phyloP scores from a whole-genome alignment of 164 flowering plant species.

The Umbellularia californica region DNA sequence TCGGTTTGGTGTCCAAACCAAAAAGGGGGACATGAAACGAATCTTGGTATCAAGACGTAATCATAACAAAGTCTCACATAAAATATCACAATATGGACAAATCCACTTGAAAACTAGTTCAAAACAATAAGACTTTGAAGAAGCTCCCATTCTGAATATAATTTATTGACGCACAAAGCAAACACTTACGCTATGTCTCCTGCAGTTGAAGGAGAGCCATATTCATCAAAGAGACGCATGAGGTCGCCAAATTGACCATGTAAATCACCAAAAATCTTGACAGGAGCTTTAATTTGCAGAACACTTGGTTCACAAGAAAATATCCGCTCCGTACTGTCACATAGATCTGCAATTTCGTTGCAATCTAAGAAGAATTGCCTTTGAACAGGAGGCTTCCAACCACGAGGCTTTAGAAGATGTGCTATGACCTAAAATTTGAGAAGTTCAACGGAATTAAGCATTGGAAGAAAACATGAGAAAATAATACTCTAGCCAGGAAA shows the following conservation, averaged over 20 bases:
- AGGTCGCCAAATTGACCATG: constrained; percentile 99
- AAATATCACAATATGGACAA: neutral
- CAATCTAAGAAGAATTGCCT: constrained; percentile 97
- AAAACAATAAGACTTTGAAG: neutral
- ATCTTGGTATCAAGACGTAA: neutral
- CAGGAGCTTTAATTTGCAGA: constrained; percentile 88
- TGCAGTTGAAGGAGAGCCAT: constrained; percentile 99
- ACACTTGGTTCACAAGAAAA: constrained; percentile 94
- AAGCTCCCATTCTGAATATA: too few species aligned
- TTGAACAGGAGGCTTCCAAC: constrained; percentile 99
- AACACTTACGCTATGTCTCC: constrained; percentile 93
- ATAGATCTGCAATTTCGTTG: constrained; percentile 97
- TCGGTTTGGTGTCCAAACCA: too few species aligned
- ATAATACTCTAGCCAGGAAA: neutral
- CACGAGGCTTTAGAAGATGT: constrained; percentile 95
- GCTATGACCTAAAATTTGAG: constrained; percentile 61
- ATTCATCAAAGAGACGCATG: constrained; percentile 98
- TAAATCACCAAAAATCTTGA: constrained; percentile 97
- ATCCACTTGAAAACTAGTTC: neutral
- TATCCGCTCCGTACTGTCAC: constrained; percentile 90
- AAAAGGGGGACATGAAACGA: too few species aligned
- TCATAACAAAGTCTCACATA: neutral
- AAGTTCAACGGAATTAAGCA: neutral
- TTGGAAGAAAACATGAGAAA: neutral
- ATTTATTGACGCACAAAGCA: neutral